phyloP scores from a whole-genome alignment of 495 filamentous ascomycete species.

The Talaromyces thailandensis region DNA sequence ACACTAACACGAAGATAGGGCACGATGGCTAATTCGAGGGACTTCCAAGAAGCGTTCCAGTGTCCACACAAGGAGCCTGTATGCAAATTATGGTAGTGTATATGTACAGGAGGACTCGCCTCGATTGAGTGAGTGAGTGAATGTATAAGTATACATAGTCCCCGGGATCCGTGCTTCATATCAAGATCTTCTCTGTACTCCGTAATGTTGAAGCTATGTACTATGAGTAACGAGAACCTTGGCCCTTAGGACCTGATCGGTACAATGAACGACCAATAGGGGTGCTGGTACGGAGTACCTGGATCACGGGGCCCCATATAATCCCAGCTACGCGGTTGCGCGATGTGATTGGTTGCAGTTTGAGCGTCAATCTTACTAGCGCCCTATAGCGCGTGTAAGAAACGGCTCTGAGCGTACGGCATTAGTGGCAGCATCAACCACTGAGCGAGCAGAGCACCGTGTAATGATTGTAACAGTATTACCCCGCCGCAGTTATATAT shows the following conservation, averaged over 20 bases:
- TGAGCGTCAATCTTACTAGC: neutral
- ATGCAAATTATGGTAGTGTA: conserved; percentile 57
- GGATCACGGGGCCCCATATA: neutral
- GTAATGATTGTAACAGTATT: neutral
- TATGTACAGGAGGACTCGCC: neutral
- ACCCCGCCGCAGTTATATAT: neutral
- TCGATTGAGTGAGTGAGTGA: neutral
- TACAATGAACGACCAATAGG: neutral
- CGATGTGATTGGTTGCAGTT: neutral
- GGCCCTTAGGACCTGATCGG: no score
- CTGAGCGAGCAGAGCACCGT: neutral
- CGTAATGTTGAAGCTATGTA: no score
- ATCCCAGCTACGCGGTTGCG: neutral
- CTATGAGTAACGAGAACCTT: no score
- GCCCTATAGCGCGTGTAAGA: neutral
- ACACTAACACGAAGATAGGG: conserved; percentile 25
- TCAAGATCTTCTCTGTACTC: no score
- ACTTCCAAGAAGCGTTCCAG: conserved; percentile 58
- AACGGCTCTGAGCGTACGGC: neutral
- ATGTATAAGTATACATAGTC: neutral
- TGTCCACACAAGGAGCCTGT: conserved; percentile 55
- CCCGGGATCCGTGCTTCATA: neutral
- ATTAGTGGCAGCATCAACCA: neutral
- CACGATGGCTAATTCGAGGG: conserved; percentile 57
- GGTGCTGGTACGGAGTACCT: neutral